Evolutionary conservation across 2,329 filamentous ascomycete species (phyloP).

Genomic region (Triangularia verruculosa): DNA sequence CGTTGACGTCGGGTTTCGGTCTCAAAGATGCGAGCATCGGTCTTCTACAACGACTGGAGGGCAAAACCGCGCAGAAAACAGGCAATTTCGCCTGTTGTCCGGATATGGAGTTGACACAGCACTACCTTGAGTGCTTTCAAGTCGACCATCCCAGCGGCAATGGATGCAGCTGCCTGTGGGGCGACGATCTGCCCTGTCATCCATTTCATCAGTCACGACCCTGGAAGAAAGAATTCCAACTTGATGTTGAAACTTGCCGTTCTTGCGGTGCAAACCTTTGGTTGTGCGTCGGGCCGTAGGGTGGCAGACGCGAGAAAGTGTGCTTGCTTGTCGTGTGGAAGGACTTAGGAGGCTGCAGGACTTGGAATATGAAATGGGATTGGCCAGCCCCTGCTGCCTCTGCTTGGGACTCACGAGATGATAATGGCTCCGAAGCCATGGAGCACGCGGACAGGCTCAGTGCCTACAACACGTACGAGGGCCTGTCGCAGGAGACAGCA

Average conservation of each 20-base stretch:
- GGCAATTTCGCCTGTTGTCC: neutral
- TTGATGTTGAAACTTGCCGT: neutral
- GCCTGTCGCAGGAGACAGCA: too few species aligned
- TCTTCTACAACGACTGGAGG: neutral
- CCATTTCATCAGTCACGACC: neutral
- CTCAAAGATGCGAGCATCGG: neutral
- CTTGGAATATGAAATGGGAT: neutral
- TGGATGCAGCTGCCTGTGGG: neutral
- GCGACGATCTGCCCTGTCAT: neutral
- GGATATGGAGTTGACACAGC: neutral
- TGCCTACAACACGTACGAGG: neutral
- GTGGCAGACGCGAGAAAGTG: neutral
- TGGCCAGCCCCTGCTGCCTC: too few species aligned
- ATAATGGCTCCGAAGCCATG: neutral
- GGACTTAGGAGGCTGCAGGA: neutral
- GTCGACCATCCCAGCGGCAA: neutral
- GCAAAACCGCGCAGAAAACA: neutral
- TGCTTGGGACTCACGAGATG: neutral
- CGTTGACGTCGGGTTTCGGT: neutral
- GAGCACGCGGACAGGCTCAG: too few species aligned
- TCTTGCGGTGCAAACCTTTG: neutral
- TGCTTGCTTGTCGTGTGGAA: neutral
- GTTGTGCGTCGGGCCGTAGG: neutral
- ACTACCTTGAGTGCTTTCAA: neutral
- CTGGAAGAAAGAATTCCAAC: neutral